Conservation (phyloP, 2,329 filamentous ascomycete genomes). For the Colletotrichum kahawae region DNA sequence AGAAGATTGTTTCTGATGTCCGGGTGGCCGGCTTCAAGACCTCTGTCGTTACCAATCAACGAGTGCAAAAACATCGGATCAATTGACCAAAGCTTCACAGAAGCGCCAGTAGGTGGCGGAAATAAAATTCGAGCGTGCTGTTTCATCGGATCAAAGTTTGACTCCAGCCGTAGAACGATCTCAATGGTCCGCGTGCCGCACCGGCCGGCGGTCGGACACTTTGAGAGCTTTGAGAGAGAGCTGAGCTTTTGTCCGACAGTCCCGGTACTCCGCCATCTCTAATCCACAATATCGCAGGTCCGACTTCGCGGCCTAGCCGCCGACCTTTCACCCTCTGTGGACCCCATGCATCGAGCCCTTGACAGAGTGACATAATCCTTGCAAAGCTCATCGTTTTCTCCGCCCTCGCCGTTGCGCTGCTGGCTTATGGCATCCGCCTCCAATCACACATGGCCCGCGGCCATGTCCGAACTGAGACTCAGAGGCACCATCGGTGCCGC, state of each 20-base stretch:
- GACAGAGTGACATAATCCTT: neutral
- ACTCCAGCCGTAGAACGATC: neutral
- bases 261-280: neutral
- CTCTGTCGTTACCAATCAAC: neutral
- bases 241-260: neutral
- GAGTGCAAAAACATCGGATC: neutral
- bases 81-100: neutral
- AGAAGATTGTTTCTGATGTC: too few species aligned
- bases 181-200: neutral
- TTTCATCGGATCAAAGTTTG: slow-evolving; percentile 15
- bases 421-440: neutral
- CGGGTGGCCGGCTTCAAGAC: neutral
- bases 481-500: neutral
- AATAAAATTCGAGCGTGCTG: neutral
- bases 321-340: neutral
- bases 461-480: neutral
- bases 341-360: neutral
- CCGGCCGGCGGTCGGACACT: neutral
- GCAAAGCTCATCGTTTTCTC: neutral
- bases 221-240: neutral
- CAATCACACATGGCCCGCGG: neutral
- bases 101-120: neutral
- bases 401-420: neutral
- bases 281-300: neutral
- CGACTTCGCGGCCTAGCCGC: neutral